These are phyloP conservation scores for Phytophthora pistaciae DNA, from an alignment of 352 stramenopile species.

Conservation along the genomic window DNA sequence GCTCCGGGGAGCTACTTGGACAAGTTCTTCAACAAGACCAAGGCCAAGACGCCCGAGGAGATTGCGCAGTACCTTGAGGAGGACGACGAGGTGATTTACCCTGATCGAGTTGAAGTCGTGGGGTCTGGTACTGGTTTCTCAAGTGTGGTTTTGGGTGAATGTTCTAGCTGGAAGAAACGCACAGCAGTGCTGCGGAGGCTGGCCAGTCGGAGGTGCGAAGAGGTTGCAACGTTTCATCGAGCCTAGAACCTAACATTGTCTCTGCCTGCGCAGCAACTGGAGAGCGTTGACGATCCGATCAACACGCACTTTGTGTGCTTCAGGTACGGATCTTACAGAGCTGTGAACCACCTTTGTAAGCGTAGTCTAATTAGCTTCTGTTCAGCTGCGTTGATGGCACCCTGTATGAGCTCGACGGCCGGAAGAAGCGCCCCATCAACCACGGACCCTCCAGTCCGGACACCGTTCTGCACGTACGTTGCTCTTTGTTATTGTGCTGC, in stretches of 20 bases:
- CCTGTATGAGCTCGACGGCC: slow-evolving; percentile 97
- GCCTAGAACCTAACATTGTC: background rate
- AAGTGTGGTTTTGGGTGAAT: slow-evolving; percentile 13
- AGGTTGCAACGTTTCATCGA: background rate
- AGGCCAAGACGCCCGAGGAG: slow-evolving; percentile 75
- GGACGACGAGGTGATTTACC: slow-evolving; percentile 81
- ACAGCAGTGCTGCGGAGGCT: slow-evolving; percentile 91
- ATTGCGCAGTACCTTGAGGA: slow-evolving; percentile 92
- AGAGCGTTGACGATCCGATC: slow-evolving; percentile 92
- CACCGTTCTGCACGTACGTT: slow-evolving; percentile 82
- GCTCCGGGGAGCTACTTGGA: slow-evolving; percentile 73
- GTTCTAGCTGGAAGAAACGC: slow-evolving; percentile 90
- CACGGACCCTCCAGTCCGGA: slow-evolving; percentile 90
- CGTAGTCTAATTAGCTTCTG: background rate
- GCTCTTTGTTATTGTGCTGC: background rate
- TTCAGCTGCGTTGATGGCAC: slow-evolving; percentile 87
- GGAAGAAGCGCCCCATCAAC: slow-evolving; percentile 95
- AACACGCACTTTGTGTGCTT: slow-evolving; percentile 98
- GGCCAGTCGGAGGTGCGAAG: slow-evolving; percentile 85
- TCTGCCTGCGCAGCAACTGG: slow-evolving; percentile 69
- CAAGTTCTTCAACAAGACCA: slow-evolving; percentile 89
- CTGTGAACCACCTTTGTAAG: background rate
- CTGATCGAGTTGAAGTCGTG: background rate
- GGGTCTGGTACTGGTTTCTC: background rate
- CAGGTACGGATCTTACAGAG: slow-evolving; percentile 47